Percentiles rank a stretch among this genome's conserved stretches.
Evolutionary conservation across 1,284 basidiomycete species (phyloP).

Genomic region (Somion occarium): DNA sequence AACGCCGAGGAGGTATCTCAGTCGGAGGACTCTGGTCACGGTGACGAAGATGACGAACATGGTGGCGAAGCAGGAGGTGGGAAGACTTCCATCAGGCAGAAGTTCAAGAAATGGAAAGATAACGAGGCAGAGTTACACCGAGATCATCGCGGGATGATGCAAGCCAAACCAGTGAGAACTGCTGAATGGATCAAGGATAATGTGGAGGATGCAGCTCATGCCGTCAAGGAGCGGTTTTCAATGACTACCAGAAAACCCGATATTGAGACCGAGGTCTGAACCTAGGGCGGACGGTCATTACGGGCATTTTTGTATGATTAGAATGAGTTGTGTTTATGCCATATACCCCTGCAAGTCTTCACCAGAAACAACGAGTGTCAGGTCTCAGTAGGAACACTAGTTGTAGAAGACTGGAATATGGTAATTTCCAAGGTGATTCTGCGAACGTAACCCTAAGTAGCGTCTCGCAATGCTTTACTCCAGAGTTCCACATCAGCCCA

Average conservation of each 20-base stretch:
- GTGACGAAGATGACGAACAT: conserved; percentile 25
- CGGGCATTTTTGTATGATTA: no score
- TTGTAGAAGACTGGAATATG: no score
- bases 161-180: conserved; percentile 44
- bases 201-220: conserved; percentile 27
- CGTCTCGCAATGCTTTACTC: no score
- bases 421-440: no score
- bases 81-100: conserved; percentile 21
- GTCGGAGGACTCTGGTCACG: conserved; percentile 22
- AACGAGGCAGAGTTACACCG: conserved; percentile 40
- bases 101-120: conserved; percentile 31
- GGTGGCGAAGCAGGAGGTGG: conserved; percentile 2
- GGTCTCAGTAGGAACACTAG: no score
- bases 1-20: conserved; percentile 39
- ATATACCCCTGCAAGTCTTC: no score
- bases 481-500: no score
- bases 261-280: conserved; percentile 32
- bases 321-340: no score
- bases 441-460: no score
- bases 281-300: background rate
- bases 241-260: conserved; percentile 31
- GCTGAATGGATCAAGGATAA: conserved; percentile 49
- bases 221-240: conserved; percentile 28
- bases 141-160: conserved; percentile 46
- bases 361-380: no score